Evolutionary conservation across 2,329 filamentous ascomycete genomes (phyloP), one percentile per base, ranked within the genome.

Genomic region (Diplodia sapinea): DNA sequence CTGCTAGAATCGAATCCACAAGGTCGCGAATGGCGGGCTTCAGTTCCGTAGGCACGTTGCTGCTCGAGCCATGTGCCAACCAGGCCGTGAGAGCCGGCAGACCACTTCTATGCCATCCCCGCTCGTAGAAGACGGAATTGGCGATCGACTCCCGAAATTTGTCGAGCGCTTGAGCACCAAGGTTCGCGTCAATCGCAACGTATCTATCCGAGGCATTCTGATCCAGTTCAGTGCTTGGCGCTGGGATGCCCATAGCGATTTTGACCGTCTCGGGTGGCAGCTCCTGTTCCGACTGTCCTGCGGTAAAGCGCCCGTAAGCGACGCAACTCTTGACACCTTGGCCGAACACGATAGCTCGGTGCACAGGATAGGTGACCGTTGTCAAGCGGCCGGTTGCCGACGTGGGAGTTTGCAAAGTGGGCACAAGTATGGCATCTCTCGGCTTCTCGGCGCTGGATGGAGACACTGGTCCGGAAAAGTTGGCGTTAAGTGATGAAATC

Each of bases 351-450:
- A 97, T 79, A 0, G 90, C 88, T 75, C 89, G 91, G 75, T 98
- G 94, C 1, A 97, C 93, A 0, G 94, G 94, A 54, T 92, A 93
- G 7, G 88, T 87, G 51, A 95, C 84, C 17, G 88, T 85, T 13
- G 88, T 88, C 67, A 88, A 85, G 69, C 88, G 84, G 9, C 89
- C 88, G 17, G 86, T 87, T 69, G 84, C 84, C 15, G 90, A 88
- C 6, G 83, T 85, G 1, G 87, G 87, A 51, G 92, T 91, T 23
- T 91, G 88, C 40, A 96, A 85, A 33, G 80, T 77, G 4, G 93
- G 93, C 20, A 92, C 89, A n/a, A 97, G 84, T 13, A 94, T 82
- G 0, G 87, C 83, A 70, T 94, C 90, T 68, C 86, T 84, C 4
- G 87, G 80, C 11, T 80, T 80, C 64, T 84, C 76, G 8, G 72